Base-by-base conservation (phyloP, 2,329 filamentous ascomycete species). In the Knoxdaviesia proteae region DNA sequence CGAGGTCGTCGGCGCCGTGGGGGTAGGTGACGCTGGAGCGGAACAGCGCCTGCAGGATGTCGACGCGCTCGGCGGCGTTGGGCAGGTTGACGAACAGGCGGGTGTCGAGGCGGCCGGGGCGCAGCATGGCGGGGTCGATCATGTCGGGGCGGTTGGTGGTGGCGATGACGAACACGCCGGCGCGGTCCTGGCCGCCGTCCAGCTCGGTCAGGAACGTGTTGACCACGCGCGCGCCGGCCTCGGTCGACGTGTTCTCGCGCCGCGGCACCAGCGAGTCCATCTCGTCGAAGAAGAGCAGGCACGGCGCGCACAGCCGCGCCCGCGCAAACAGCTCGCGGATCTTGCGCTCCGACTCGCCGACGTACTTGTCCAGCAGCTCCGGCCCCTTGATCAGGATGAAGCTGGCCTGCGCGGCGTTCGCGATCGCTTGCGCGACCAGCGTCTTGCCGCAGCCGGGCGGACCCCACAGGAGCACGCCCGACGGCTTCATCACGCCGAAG, bases 371-470 rank as follows among this genome's bases (percentile, higher is more conserved):
- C 39, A 98, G 71, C 7, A 98, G 67, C 57, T 98, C 90, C 0
- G 90, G 90, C 0, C 90, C 90, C 59, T 94, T 94, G 60, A 98
- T 84, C 42, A 84, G 86, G 59, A 98, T 98, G 64, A 98, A 98
- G 59, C 94, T 96, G 40, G 90, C 90, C 57, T 88, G 84, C 6
- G 82, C 87, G 56, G 94, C 86, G 57, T 93, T 93, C 44, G 90
- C 90, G 5, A 94, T 86, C 4, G 90, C 90, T 61, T 96, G 94
- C 11, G 90, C 90, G 2, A 98, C 75, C 2, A 98, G 71, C 0
- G 90, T 98, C 59, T 98, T 98, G 52, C 90, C 90, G 58, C 90
- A 98, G 6, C 90, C 90, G 0, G 90, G 90, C 1, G 90, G 90
- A 0, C 90, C 90, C 84, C 88, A 98, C 43, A 98, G 81, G 1